These are phyloP conservation scores for Lycium ferocissimum DNA, from an alignment of 257 asterid species.

Conservation along the genomic window DNA sequence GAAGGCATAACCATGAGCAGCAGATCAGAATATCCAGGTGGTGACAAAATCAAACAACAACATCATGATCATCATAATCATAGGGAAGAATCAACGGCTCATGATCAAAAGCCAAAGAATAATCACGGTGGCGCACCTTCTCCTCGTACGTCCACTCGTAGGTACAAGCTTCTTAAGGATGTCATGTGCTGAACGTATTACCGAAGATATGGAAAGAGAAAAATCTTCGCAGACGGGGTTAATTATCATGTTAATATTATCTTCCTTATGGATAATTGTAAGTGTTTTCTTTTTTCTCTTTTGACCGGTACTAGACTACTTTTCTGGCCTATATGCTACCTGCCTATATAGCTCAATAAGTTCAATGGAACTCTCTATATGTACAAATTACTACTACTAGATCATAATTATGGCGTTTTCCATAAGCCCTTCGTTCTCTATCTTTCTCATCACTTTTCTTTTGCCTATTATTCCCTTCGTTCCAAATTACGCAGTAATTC, in stretches of 20 bases:
- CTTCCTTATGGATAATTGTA: constrained; percentile 19
- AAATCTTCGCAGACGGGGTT: background rate
- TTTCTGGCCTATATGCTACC: constrained; percentile 3
- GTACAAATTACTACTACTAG: constrained; percentile 12
- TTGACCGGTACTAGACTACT: background rate
- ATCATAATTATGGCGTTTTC: background rate
- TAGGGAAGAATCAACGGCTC: constrained; percentile 20
- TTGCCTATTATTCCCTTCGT: too few species aligned
- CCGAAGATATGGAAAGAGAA: background rate
- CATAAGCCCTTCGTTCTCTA: background rate
- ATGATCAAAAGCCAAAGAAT: constrained; percentile 42
- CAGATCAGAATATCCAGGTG: constrained; percentile 44
- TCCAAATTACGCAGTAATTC: too few species aligned
- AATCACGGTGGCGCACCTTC: constrained; percentile 36
- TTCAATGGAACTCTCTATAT: background rate
- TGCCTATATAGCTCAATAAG: background rate
- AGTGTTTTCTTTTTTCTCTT: background rate
- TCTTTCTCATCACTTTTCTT: background rate
- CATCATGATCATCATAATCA: background rate
- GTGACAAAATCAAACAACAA: constrained; percentile 35
- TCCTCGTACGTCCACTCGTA: constrained; percentile 52
- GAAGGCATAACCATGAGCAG: constrained; percentile 8
- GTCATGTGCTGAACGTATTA: constrained; percentile 44
- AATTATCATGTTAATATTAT: background rate
- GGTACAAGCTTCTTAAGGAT: constrained; percentile 68